Evolutionary conservation across 306 rosid genomes (phyloP).

Genomic region (Corylus heterophylla): DNA sequence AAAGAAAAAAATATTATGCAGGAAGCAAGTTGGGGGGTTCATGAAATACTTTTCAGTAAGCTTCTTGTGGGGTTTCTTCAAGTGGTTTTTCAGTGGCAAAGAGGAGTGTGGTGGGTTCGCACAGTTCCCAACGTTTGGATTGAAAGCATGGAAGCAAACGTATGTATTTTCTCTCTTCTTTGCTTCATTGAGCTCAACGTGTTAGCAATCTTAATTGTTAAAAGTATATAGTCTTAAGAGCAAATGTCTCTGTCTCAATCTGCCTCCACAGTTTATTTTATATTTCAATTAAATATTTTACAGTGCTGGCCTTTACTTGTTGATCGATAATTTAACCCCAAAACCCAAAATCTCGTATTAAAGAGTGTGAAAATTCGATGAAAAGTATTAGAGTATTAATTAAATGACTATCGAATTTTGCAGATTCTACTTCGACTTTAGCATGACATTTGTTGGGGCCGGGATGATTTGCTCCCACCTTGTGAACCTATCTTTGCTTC

Average conservation of each 20-base stretch:
- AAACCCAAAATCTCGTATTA: too few relatives aligned
- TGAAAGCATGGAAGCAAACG: conserved; percentile 90
- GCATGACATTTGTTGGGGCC: conserved; percentile 81
- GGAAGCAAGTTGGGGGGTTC: conserved; percentile 82
- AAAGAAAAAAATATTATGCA: conserved; percentile 25
- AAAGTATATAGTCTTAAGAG: too few relatives aligned
- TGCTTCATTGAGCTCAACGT: not conserved
- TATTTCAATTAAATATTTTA: too few relatives aligned
- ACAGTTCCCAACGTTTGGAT: conserved; percentile 91
- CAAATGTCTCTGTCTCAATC: too few relatives aligned
- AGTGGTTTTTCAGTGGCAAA: conserved; percentile 87
- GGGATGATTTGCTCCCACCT: conserved; percentile 95
- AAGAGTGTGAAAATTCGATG: too few relatives aligned
- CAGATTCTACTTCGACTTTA: conserved; percentile 89
- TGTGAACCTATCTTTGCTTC: conserved; percentile 82
- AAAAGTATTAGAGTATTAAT: too few relatives aligned
- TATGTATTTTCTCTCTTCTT: conserved; percentile 14
- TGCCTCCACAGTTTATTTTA: too few relatives aligned
- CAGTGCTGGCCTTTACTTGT: too few relatives aligned
- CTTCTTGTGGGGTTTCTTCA: conserved; percentile 85
- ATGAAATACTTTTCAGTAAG: conserved; percentile 75
- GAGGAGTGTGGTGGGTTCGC: conserved; percentile 84
- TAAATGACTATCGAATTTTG: conserved; percentile 19
- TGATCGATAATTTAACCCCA: too few relatives aligned
- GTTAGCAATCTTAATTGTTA: too few relatives aligned